Evolutionary conservation across 495 filamentous ascomycete genomes (phyloP), one percentile per base, ranked within the genome.

Genomic region (Hamigera avellanea): DNA sequence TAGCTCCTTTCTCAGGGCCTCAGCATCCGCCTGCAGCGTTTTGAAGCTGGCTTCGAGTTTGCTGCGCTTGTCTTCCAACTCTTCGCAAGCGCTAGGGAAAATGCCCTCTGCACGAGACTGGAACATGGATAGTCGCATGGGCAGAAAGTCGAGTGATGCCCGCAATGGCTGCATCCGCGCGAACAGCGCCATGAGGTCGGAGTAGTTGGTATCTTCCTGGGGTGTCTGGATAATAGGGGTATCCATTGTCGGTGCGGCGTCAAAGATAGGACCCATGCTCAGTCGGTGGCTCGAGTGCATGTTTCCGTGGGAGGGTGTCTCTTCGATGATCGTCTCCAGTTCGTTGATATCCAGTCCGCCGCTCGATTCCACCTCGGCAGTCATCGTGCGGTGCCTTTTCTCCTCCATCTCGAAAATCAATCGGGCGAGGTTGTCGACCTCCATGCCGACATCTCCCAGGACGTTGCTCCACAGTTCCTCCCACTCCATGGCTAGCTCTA

Each of bases 401-500:
- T 95, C 89, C 57, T 98, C 89, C 84, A 96, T 93, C 53, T 96
- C 87, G 46, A 95, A 95, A 23, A 96, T 81, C 27, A 93, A 62
- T 21, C 78, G 70, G 52, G 76, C 74, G 9, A 95, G 73, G 7
- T 80, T 80, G 40, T 93, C 85, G 55, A 95, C 74, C 57, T 98
- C 91, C 36, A 80, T 73, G 26, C 84, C 82, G 30, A 98, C 95
- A 58, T 96, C 89, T 25, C 89, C 88, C 13, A 98, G 64, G 14
- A 96, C 86, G 50, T 70, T 84, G 45, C 82, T 83, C 88, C 89
- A 95, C 14, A 98, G 67, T 61, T 96, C 91, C 54, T 94, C 87
- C 89, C 89, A 98, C 46, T 98, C 91, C 86, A 95, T 88, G 6
- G 91, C 91, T 33, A 94, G 70, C 57, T 95, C 91, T 5, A 96